Conservation (phyloP, 192 early-diverging fungal species). For the Gonapodya sp. region DNA sequence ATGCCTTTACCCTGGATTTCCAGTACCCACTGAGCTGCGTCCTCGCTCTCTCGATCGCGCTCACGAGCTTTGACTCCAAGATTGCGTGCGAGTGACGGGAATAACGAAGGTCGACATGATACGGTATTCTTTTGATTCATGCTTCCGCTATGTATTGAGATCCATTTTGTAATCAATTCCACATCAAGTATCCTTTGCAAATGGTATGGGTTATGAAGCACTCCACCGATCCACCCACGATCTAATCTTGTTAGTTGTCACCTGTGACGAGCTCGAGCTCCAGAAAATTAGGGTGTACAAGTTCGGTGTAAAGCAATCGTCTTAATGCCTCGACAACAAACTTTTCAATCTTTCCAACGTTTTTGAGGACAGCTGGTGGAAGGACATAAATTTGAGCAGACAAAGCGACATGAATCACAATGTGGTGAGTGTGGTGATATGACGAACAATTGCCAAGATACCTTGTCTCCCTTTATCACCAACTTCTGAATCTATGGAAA, state of each 20-base stretch:
- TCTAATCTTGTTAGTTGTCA: neutral
- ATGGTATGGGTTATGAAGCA: no score
- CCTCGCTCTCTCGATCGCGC: slow-evolving; percentile 80
- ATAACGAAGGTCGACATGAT: neutral
- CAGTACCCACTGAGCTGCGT: slow-evolving; percentile 83
- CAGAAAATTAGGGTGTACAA: neutral
- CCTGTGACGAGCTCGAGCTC: neutral
- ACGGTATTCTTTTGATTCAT: neutral
- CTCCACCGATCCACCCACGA: no score
- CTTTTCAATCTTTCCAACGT: slow-evolving; percentile 69
- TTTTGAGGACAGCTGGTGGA: slow-evolving; percentile 58
- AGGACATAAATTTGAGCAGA: no score
- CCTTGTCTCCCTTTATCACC: slow-evolving; percentile 44
- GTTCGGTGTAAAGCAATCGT: slow-evolving; percentile 42
- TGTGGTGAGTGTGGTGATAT: neutral
- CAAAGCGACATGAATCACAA: neutral
- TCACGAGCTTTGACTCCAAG: slow-evolving; percentile 85
- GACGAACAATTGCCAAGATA: slow-evolving; percentile 15
- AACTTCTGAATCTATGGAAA: slow-evolving; percentile 50
- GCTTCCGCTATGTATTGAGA: no score
- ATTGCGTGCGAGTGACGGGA: slow-evolving; percentile 68
- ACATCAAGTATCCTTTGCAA: no score
- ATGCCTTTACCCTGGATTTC: slow-evolving; percentile 82
- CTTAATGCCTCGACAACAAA: slow-evolving; percentile 73
- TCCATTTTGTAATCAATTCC: no score